phyloP scores from a whole-genome alignment of 345 rosid species.

The Rhodomyrtus tomentosa region DNA sequence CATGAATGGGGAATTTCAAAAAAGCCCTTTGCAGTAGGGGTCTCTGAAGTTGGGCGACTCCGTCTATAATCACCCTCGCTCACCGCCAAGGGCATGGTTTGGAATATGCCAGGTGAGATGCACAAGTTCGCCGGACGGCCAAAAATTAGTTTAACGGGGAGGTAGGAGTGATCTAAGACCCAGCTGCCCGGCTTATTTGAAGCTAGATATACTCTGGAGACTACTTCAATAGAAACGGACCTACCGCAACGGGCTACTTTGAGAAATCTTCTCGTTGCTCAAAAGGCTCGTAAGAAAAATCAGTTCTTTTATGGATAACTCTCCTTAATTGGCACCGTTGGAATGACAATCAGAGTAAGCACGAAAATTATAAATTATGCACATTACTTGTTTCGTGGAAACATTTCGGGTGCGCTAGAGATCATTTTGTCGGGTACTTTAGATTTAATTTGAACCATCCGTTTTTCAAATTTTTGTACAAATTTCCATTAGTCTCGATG shows the following conservation, averaged over 20 bases:
- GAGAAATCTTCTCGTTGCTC: not conserved
- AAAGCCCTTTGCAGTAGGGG: no score
- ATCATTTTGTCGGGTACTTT: not conserved
- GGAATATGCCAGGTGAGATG: not conserved
- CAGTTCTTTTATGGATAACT: not conserved
- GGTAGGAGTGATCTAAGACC: not conserved
- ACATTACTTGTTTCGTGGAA: not conserved
- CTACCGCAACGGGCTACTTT: not conserved
- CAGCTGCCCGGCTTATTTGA: not conserved
- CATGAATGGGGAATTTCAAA: accelerated
- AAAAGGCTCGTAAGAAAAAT: not conserved
- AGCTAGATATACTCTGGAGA: accelerated
- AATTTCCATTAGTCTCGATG: not conserved
- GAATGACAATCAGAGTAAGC: not conserved
- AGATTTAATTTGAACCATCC: not conserved
- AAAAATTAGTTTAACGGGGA: no score
- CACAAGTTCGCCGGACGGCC: not conserved
- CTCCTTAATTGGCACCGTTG: not conserved
- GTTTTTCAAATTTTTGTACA: not conserved
- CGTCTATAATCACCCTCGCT: not conserved
- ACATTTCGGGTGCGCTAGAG: not conserved
- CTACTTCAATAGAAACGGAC: no score
- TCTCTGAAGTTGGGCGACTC: not conserved
- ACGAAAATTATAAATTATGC: not conserved
- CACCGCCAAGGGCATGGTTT: not conserved